Conservation (phyloP, 805 yeast genomes). For the Hanseniaspora nectarophila region DNA sequence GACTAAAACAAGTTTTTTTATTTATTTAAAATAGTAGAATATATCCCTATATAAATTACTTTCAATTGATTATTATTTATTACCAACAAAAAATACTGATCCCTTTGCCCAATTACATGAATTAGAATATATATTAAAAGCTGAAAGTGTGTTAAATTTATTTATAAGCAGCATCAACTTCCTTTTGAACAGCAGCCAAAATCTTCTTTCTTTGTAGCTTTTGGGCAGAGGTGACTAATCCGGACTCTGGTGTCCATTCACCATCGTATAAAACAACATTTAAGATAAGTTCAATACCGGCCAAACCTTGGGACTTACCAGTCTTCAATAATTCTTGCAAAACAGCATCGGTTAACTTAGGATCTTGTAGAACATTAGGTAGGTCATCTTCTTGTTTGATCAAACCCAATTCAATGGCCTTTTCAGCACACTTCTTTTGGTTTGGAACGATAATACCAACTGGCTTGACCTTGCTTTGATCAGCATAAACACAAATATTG, state of each 20-base stretch:
- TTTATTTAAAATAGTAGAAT: too few species aligned
- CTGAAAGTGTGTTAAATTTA: background rate
- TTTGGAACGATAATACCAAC: constrained; percentile 81
- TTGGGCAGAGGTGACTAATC: constrained; percentile 88
- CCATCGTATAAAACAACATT: constrained; percentile 70
- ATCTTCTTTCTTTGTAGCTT: constrained; percentile 90
- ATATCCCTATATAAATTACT: too few species aligned
- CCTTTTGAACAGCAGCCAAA: constrained; percentile 50
- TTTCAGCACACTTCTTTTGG: constrained; percentile 47
- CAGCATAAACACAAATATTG: constrained; percentile 90
- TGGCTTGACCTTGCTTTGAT: constrained; percentile 76
- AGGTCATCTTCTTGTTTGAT: constrained; percentile 39
- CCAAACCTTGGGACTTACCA: constrained; percentile 68
- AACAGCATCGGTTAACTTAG: constrained; percentile 43
- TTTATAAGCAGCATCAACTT: constrained; percentile 39
- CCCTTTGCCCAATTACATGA: background rate
- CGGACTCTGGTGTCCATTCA: constrained; percentile 97
- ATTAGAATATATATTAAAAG: too few species aligned
- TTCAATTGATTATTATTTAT: too few species aligned
- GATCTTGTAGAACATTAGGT: constrained; percentile 41
- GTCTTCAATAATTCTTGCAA: constrained; percentile 53
- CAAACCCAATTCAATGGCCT: constrained; percentile 48
- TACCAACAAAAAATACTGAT: too few species aligned
- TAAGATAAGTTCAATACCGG: constrained; percentile 72
- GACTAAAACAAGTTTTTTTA: too few species aligned